Percentiles rank a stretch among this genome's conserved stretches.
Conservation (phyloP, 2,329 filamentous ascomycete species). For the Colletotrichum limetticola region DNA sequence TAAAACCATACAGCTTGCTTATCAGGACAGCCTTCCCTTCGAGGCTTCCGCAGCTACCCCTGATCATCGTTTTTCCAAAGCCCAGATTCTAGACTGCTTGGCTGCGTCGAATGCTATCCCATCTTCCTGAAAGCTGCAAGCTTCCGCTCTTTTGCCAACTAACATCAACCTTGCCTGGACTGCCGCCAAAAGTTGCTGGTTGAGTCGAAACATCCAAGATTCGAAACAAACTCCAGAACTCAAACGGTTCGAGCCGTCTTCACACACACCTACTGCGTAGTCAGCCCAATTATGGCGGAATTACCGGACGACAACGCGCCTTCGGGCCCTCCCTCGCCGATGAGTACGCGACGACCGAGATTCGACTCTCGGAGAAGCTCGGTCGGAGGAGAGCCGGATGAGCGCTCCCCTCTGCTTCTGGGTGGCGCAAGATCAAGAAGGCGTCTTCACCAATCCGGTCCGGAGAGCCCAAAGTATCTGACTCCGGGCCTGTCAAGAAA, state of each 20-base stretch:
- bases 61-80: background rate
- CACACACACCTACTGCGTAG: background rate
- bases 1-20: background rate
- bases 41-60: background rate
- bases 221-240: conserved; percentile 22
- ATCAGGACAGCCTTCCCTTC: background rate
- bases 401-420: conserved; percentile 56
- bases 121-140: background rate
- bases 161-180: background rate
- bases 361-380: conserved; percentile 30
- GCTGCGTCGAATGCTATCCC: background rate
- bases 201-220: background rate
- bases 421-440: conserved; percentile 52
- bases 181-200: background rate
- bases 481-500: conserved; percentile 46
- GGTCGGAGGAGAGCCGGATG: conserved; percentile 44
- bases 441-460: conserved; percentile 44
- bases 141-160: background rate
- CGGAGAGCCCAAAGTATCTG: conserved; percentile 37
- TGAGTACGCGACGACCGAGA: conserved; percentile 30
- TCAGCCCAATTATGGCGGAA: conserved; percentile 22
- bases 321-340: conserved; percentile 30
- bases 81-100: background rate
- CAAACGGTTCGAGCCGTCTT: conserved; percentile 21
- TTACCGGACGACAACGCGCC: conserved; percentile 22